Evolutionary conservation across 2,329 filamentous ascomycete species (phyloP).

Genomic region (Fusarium armeniacum): DNA sequence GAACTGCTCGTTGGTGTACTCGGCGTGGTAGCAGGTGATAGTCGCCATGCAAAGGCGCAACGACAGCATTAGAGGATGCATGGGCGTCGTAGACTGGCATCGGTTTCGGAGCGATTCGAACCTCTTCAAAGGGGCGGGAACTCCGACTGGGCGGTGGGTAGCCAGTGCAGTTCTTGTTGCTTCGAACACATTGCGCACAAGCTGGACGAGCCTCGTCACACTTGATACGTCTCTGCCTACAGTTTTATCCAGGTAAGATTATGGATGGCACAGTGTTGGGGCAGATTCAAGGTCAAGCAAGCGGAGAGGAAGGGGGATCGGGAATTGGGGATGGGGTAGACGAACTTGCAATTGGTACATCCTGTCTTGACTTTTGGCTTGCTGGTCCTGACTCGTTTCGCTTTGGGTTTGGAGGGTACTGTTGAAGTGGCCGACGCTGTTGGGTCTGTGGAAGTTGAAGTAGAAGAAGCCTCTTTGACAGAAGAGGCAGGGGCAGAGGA

Average conservation of each 20-base stretch:
- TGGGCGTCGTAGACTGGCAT: constrained; percentile 46
- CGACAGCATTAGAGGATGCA: constrained; percentile 23
- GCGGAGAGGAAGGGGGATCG: background rate
- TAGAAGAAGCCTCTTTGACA: constrained; percentile 11
- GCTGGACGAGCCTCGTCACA: constrained; percentile 74
- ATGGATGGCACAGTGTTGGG: constrained; percentile 26
- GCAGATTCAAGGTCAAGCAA: constrained; percentile 7
- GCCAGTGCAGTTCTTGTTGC: constrained; percentile 70
- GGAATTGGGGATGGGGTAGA: constrained; percentile 33
- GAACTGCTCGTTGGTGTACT: constrained; percentile 38
- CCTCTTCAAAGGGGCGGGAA: constrained; percentile 61
- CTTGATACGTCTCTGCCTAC: constrained; percentile 72
- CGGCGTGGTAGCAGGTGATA: constrained; percentile 54
- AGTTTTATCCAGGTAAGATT: constrained; percentile 41
- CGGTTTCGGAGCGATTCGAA: constrained; percentile 66
- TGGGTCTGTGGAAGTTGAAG: constrained; percentile 19
- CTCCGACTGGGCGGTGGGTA: constrained; percentile 71
- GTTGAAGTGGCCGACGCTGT: constrained; percentile 15
- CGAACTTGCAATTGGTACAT: constrained; percentile 77
- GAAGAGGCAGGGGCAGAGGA: constrained; percentile 17
- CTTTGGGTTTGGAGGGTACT: constrained; percentile 26
- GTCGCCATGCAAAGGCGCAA: constrained; percentile 42
- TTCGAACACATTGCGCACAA: constrained; percentile 71
- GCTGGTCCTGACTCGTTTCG: constrained; percentile 65
- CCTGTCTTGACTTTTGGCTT: constrained; percentile 76